Evolutionary conservation across 1,284 basidiomycete species (phyloP), one percentile per base, ranked within the genome.

Genomic region (Puccinia novopanici): DNA sequence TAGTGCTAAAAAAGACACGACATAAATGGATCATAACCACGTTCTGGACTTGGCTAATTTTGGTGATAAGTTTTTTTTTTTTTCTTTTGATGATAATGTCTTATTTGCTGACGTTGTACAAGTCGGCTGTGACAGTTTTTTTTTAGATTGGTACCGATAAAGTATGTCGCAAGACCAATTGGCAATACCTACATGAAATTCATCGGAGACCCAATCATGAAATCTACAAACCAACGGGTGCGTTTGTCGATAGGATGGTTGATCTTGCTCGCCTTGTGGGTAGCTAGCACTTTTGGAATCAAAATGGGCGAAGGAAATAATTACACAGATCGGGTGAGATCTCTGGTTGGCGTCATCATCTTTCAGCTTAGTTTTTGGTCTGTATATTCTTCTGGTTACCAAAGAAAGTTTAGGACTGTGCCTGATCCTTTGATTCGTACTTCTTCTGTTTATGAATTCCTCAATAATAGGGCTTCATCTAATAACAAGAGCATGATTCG

Each of bases 261-360:
- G 34, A 89, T 89, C 81, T 89, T 94, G 55, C 84, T 93, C 65
- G 92, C 84, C 24, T 90, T 93, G 81, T 87, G 93, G 72, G 91
- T 94, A 81, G 92, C 92, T 73, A 92, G 91, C 24, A 92, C 92
- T 0, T 94, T 92, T 84, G 92, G 92, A 3, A 93, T 87, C 86
- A 87, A 40, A 88, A 91, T 55, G 86, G 89, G 75, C 86, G 84
- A 76, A 92, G 89, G 88, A 81, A 90, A 91, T 8, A 87, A 86
- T 17, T 93, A 91, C 84, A 91, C 89, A 27, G 91, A 93, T 84
- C 90, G 92, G 80, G 90, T 91, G 10, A 92, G 93, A 84, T 92
- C 91, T n/a, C 90, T 94, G 45, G 88, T 92, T 61, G 92, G 92
- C 48, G 88, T 94, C 42, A 87, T 91, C 83, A 85, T 93, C 74